Base-by-base conservation (phyloP, 1,139 yeast species). In the Geotrichum fermentans region DNA sequence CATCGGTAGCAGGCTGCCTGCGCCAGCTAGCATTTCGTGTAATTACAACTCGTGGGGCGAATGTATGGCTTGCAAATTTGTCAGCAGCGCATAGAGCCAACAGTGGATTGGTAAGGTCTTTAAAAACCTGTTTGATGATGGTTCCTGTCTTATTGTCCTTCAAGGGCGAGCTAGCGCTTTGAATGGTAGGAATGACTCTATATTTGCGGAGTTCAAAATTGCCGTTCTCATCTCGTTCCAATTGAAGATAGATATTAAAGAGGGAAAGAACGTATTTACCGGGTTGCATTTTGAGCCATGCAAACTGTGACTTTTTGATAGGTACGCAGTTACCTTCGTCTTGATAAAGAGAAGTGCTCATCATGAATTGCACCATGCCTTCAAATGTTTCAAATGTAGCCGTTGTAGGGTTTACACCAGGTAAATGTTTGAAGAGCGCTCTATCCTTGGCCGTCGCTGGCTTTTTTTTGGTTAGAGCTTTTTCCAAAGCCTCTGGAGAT, bases 51-150 rank as follows among this genome's bases (percentile, higher is more conserved):
- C 50, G 43, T 6, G 49, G 43, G 1, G 57, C 52, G 16, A 44
- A 55, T 13, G 43, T 35, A 16, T 47, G 46, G 8, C 41, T 37
- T 2, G 58, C 60, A 40, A 45, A 51, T 1, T 52, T 49, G 33
- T 61, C 64, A 13, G 60, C 61, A 7, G 60, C 60, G 28, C 53
- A 47, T 14, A 61, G 42, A 28, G 63, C 63, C 4, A 52, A 43
- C 21, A 49, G 51, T 17, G 56, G 40, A 18, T 50, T 30, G 8
- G 24, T 47, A n/a, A 53, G 47, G 17, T 47, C 43, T 4, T 48
- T 49, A 40, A 55, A 57, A 14, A 44, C 40, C n/a, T 14, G 36
- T 28, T 35, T 33, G 21, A 41, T 44, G 17, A 37, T 26, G 43
- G 40, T 18, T n/a, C 30, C 36, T 21, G 16, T 39, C 39, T 24